phyloP scores from a whole-genome alignment of 2,329 filamentous ascomycete genomes.

The Diplocarpon mali region DNA sequence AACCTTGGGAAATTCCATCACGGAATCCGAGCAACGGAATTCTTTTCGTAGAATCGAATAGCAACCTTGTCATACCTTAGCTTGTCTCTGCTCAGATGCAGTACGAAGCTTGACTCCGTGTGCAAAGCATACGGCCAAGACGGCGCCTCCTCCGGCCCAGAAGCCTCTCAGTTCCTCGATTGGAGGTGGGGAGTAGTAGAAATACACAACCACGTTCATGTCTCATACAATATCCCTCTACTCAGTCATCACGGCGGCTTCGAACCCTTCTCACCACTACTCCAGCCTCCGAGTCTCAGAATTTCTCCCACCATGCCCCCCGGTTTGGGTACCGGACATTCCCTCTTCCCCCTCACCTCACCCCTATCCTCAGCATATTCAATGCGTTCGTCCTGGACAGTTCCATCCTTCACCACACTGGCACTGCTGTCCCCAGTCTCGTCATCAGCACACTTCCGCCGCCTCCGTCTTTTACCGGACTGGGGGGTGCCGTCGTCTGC shows the following conservation, averaged over 20 bases:
- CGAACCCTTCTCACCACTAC: slow-evolving; percentile 17
- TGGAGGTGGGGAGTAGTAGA: slow-evolving; percentile 3
- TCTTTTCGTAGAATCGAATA: too few species aligned
- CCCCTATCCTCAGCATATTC: slow-evolving; percentile 29
- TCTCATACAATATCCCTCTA: neutral
- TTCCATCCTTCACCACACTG: slow-evolving; percentile 1
- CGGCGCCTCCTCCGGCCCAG: too few species aligned
- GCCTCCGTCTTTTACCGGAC: slow-evolving; percentile 28
- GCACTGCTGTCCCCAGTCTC: slow-evolving; percentile 3
- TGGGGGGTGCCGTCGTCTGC: slow-evolving; percentile 44
- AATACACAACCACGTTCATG: slow-evolving; percentile 5
- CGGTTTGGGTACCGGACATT: slow-evolving; percentile 91
- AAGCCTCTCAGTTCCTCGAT: too few species aligned
- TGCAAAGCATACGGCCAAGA: too few species aligned
- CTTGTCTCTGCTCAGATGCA: too few species aligned
- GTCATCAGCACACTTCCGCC: slow-evolving; percentile 32
- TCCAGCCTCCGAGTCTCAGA: slow-evolving; percentile 31
- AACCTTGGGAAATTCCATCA: too few species aligned
- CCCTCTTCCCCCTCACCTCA: slow-evolving; percentile 42
- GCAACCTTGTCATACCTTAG: too few species aligned
- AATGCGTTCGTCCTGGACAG: slow-evolving; percentile 6
- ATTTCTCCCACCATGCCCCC: slow-evolving; percentile 65
- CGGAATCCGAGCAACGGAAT: too few species aligned
- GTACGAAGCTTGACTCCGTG: neutral
- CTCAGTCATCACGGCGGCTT: slow-evolving; percentile 20